These are phyloP conservation scores for Rosa chinensis DNA, from an alignment of 306 rosid genomes.

Conservation along the genomic window DNA sequence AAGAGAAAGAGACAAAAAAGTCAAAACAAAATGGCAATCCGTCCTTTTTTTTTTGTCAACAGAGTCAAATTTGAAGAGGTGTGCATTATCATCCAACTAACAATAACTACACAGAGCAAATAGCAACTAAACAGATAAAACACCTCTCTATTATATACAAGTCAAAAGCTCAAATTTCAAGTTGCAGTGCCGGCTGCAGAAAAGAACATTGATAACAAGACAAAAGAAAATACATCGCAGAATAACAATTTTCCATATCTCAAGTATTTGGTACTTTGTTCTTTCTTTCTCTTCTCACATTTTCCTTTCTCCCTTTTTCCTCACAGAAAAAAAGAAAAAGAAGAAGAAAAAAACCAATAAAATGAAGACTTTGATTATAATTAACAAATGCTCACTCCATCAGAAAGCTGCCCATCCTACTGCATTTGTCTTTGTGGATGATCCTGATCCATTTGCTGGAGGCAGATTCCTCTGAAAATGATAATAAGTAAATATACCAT, in stretches of 20 bases:
- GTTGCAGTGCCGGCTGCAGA: slow-evolving; percentile 5
- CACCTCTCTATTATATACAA: slow-evolving; percentile 9
- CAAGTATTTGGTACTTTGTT: slow-evolving; percentile 36
- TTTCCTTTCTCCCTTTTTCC: slow-evolving; percentile 27
- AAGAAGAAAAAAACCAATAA: slow-evolving; percentile 29
- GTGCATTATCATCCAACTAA: not conserved
- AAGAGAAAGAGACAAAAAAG: not conserved
- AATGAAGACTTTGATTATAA: slow-evolving; percentile 39
- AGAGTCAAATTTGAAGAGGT: not conserved
- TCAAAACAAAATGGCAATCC: not conserved
- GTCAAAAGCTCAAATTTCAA: not conserved
- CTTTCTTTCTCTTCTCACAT: slow-evolving; percentile 39
- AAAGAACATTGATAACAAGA: slow-evolving; percentile 15
- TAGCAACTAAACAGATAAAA: not conserved
- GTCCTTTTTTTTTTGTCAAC: too few relatives aligned
- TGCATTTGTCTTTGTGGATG: slow-evolving; percentile 59
- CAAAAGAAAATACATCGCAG: slow-evolving; percentile 38
- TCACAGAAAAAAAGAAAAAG: slow-evolving; percentile 22
- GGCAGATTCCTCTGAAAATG: slow-evolving; percentile 81
- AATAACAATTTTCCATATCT: slow-evolving; percentile 35
- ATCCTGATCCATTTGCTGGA: slow-evolving; percentile 54
- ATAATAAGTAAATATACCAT: not conserved
- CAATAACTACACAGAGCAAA: not conserved
- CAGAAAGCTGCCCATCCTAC: slow-evolving; percentile 99
- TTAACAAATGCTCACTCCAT: slow-evolving; percentile 49